These are phyloP conservation scores for Diutina rugosa DNA, from an alignment of 1,139 yeast genomes.

Conservation along the genomic window DNA sequence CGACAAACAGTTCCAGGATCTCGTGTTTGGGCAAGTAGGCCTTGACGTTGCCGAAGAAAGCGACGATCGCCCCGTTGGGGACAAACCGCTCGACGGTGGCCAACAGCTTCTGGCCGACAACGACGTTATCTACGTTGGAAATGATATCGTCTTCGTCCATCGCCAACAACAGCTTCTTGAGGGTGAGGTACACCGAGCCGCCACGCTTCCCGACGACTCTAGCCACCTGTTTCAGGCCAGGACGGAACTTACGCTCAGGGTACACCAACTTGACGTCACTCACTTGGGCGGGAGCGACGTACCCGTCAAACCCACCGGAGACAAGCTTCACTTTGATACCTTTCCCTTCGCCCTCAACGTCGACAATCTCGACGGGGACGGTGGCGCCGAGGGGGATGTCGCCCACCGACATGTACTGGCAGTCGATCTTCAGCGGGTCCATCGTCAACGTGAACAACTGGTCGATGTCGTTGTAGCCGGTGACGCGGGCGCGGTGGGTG, in stretches of 20 bases:
- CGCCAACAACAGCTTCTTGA: conserved; percentile 74
- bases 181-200: conserved; percentile 43
- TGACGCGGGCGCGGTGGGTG: conserved; percentile 61
- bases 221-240: conserved; percentile 68
- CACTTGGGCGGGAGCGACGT: conserved; percentile 65
- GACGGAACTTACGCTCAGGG: conserved; percentile 86
- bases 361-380: conserved; percentile 41
- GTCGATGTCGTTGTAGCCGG: conserved; percentile 59
- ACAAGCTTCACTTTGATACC: conserved; percentile 54
- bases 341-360: conserved; percentile 46
- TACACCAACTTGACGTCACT: conserved; percentile 75
- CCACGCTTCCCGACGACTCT: conserved; percentile 38
- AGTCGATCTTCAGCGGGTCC: conserved; percentile 49
- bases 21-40: conserved; percentile 82
- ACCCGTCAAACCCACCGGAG: conserved; percentile 56
- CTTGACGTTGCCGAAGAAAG: conserved; percentile 65
- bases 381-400: conserved; percentile 69
- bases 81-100: conserved; percentile 69
- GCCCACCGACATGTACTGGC: conserved; percentile 48
- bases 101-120: conserved; percentile 47
- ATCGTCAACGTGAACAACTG: conserved; percentile 54
- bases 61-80: conserved; percentile 68
- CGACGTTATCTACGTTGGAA: conserved; percentile 37
- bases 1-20: conserved; percentile 79
- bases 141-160: conserved; percentile 48